Percentiles rank a stretch among this genome's conserved stretches.
Evolutionary conservation across 805 yeast species (phyloP).

Genomic region (Candida endomychidarum): DNA sequence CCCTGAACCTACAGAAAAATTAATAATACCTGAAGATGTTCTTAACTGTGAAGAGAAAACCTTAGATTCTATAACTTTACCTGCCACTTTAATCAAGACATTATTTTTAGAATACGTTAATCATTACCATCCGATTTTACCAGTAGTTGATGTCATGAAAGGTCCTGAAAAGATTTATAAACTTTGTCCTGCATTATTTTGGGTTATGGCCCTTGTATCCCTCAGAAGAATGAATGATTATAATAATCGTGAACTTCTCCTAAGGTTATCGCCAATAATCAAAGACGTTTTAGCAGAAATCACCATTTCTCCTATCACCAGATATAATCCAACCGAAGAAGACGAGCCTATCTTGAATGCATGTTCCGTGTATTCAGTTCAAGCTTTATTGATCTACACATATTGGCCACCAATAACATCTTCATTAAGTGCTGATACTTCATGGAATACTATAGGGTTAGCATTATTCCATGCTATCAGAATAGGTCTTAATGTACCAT

Average conservation of each 20-base stretch:
- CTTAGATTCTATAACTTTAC: conserved; percentile 64
- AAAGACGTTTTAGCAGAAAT: conserved; percentile 82
- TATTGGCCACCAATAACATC: conserved; percentile 97
- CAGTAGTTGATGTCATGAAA: conserved; percentile 76
- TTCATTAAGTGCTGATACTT: conserved; percentile 90
- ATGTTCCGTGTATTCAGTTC: conserved; percentile 90
- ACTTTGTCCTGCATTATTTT: conserved; percentile 84
- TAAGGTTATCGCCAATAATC: conserved; percentile 64
- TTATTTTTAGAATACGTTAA: conserved; percentile 68
- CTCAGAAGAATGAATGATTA: conserved; percentile 58
- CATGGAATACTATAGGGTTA: conserved; percentile 93
- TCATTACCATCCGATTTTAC: conserved; percentile 82
- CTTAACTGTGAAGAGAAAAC: conserved; percentile 64
- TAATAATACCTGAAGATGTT: conserved; percentile 21
- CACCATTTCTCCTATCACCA: conserved; percentile 84
- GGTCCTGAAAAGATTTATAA: conserved; percentile 82
- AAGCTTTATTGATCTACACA: conserved; percentile 83
- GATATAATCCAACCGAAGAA: conserved; percentile 74
- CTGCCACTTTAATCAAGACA: conserved; percentile 57
- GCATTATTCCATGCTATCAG: conserved; percentile 92
- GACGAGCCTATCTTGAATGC: conserved; percentile 84
- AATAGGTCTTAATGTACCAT: conserved; percentile 80
- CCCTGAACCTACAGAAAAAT: conserved; percentile 7
- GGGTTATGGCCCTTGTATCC: conserved; percentile 90
- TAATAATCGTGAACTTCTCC: conserved; percentile 43